These are phyloP conservation scores for Ophiocordyceps unilateralis DNA, from an alignment of 2,329 filamentous ascomycete genomes.

Conservation along the genomic window DNA sequence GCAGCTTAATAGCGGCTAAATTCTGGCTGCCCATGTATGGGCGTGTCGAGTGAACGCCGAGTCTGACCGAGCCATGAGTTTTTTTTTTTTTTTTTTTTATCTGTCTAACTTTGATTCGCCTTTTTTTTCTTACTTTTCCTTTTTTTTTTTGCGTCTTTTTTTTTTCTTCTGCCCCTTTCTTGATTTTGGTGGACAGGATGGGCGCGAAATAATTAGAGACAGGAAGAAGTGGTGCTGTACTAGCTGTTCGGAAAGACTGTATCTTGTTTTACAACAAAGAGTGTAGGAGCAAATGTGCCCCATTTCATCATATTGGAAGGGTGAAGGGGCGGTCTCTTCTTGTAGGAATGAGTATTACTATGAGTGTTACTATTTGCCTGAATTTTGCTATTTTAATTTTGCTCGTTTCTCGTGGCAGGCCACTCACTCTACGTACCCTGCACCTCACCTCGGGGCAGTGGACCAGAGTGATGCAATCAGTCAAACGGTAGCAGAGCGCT, in stretches of 20 bases:
- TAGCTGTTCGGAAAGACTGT: slow-evolving; percentile 2
- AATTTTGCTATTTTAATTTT: too few species aligned
- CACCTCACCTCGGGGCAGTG: too few species aligned
- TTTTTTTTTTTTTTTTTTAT: background rate
- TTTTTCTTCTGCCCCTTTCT: background rate
- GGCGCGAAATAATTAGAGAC: slow-evolving; percentile 1
- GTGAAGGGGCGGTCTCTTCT: too few species aligned
- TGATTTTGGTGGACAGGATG: background rate
- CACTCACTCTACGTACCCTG: too few species aligned
- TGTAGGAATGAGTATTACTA: too few species aligned
- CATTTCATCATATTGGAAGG: too few species aligned
- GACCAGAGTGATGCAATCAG: too few species aligned
- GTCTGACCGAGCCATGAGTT: slow-evolving; percentile 1
- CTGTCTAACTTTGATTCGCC: background rate
- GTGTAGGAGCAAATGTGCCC: too few species aligned
- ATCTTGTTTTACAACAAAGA: slow-evolving; percentile 5
- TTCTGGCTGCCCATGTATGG: background rate
- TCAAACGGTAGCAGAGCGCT: too few species aligned
- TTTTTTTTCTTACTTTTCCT: background rate
- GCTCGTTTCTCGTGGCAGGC: too few species aligned
- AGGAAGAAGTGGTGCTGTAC: background rate
- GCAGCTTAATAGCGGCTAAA: background rate
- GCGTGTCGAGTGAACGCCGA: background rate
- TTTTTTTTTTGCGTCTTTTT: background rate
- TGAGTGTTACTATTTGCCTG: too few species aligned